Percentiles rank a stretch among this genome's conserved stretches.
Conservation (phyloP, 352 stramenopile species). For the Plasmopara viticola region DNA sequence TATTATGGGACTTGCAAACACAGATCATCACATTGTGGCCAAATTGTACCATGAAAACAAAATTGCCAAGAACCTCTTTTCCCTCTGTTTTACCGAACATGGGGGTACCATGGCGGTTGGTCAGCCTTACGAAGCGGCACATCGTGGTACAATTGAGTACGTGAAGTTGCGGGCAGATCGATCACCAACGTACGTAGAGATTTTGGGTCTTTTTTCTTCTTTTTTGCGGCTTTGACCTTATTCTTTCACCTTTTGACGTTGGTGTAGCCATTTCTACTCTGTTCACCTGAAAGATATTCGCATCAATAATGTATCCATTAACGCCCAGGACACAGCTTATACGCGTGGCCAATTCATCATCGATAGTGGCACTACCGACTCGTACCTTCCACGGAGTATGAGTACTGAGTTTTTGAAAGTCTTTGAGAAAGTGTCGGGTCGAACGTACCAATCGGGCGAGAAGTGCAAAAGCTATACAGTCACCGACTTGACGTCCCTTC, state of each 20-base stretch:
- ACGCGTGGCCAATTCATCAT: slow-evolving; percentile 65
- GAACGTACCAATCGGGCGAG: slow-evolving; percentile 41
- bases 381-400: slow-evolving; percentile 57
- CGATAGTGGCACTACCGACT: slow-evolving; percentile 82
- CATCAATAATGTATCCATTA: slow-evolving; percentile 53
- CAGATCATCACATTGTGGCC: slow-evolving; percentile 63
- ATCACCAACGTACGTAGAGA: slow-evolving; percentile 14
- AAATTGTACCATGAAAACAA: slow-evolving; percentile 77
- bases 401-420: slow-evolving; percentile 44
- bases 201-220: not conserved
- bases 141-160: slow-evolving; percentile 50
- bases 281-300: slow-evolving; percentile 63
- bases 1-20: slow-evolving; percentile 81
- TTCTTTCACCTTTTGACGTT: too few relatives aligned
- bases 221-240: not conserved
- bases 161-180: slow-evolving; percentile 44
- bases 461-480: slow-evolving; percentile 50
- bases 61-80: slow-evolving; percentile 71
- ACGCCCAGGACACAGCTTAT: slow-evolving; percentile 33
- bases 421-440: slow-evolving; percentile 46
- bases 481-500: slow-evolving; percentile 41
- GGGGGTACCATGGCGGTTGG: slow-evolving; percentile 71
- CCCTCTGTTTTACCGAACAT: slow-evolving; percentile 65
- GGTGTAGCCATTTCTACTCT: slow-evolving; percentile 55
- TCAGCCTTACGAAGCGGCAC: slow-evolving; percentile 34